Percentiles rank a stretch among this genome's conserved stretches.
Evolutionary conservation across 148 eudicot genomes (phyloP).

Genomic region (Vaccinium myrtillus): DNA sequence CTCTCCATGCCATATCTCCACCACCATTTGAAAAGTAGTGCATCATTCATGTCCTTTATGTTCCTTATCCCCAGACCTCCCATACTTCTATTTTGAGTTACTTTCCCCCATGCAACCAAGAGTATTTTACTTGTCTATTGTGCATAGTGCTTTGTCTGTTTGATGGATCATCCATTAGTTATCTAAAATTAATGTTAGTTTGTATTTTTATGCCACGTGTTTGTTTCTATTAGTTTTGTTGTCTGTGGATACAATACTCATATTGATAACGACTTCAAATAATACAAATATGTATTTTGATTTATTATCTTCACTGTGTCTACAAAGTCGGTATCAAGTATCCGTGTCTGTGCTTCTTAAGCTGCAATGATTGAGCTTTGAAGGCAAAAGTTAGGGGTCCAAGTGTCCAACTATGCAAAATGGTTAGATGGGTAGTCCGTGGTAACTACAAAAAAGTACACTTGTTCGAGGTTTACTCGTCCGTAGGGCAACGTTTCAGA

Average conservation of each 20-base stretch:
- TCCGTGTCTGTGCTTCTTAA: neutral
- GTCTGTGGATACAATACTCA: too few relatives aligned
- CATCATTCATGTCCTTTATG: too few relatives aligned
- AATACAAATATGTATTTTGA: neutral
- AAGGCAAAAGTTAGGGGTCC: neutral
- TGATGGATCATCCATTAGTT: neutral
- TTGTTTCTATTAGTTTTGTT: too few relatives aligned
- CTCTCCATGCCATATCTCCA: too few relatives aligned
- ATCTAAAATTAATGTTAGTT: neutral
- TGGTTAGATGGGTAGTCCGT: neutral
- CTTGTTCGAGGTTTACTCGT: neutral
- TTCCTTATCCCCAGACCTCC: too few relatives aligned
- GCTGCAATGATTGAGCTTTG: neutral
- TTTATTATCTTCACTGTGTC: neutral
- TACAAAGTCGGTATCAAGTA: neutral
- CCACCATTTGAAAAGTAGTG: too few relatives aligned
- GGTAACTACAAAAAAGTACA: neutral
- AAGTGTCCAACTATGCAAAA: neutral
- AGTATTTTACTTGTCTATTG: neutral
- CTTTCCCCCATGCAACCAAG: too few relatives aligned
- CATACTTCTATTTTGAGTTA: too few relatives aligned
- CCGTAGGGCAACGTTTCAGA: too few relatives aligned
- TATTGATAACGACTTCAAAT: neutral
- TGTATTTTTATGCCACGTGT: neutral
- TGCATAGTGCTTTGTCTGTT: neutral